phyloP scores from a whole-genome alignment of 805 yeast genomes.

The Candida wancherniae region DNA sequence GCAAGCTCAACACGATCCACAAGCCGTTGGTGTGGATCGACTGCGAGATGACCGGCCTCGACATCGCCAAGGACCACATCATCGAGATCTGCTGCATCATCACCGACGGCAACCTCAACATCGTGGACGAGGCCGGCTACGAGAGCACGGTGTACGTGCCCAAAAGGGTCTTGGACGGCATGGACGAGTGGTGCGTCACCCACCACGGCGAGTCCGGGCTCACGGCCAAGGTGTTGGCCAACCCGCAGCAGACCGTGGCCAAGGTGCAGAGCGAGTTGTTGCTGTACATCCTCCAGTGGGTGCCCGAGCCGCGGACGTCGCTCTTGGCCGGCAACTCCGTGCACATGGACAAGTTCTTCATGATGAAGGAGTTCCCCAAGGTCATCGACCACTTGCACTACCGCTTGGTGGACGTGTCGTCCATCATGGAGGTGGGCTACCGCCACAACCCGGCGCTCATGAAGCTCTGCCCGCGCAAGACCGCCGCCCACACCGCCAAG shows the following conservation, averaged over 20 bases:
- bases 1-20: slow-evolving; percentile 11
- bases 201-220: slow-evolving; percentile 80
- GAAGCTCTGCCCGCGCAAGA: slow-evolving; percentile 56
- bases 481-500: slow-evolving; percentile 76
- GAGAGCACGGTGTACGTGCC: slow-evolving; percentile 78
- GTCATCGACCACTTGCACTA: slow-evolving; percentile 61
- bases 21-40: slow-evolving; percentile 84
- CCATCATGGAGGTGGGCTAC: slow-evolving; percentile 71
- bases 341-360: slow-evolving; percentile 84
- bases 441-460: slow-evolving; percentile 71
- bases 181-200: slow-evolving; percentile 84
- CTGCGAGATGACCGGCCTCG: slow-evolving; percentile 97
- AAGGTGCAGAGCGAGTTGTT: slow-evolving; percentile 65
- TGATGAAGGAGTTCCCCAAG: slow-evolving; percentile 78
- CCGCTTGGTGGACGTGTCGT: slow-evolving; percentile 86
- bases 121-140: slow-evolving; percentile 67
- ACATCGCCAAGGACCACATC: slow-evolving; percentile 72
- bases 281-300: slow-evolving; percentile 51
- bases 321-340: slow-evolving; percentile 88
- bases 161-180: slow-evolving; percentile 53
- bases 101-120: slow-evolving; percentile 75
- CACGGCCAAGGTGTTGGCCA: slow-evolving; percentile 59
- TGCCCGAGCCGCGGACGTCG: slow-evolving; percentile 53
- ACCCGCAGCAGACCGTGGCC: slow-evolving; percentile 46
- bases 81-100: slow-evolving; percentile 89